Base-by-base conservation (phyloP, 2,329 filamentous ascomycete species). In the Fonsecaea pedrosoi region DNA sequence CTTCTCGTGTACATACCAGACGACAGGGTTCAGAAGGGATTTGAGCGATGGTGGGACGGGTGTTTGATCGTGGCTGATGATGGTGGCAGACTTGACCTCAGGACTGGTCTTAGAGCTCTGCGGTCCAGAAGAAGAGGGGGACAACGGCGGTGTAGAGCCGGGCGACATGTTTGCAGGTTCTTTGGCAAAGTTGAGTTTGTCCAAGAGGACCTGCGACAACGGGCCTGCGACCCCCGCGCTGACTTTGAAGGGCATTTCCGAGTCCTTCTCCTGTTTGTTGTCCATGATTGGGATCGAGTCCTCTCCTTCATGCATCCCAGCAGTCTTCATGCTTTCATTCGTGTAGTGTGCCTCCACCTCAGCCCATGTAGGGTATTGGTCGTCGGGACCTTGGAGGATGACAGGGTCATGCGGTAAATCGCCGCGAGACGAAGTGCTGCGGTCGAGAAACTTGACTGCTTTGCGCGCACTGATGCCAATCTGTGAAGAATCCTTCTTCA, bases 361-460 rank as follows among this genome's bases (percentile, higher is more conserved):
- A 35, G 75, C 73, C 81, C 81, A 84, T 53, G 73, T 78, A 35
- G 79, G 76, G 64, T 81, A 84, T 67, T 82, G 79, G 69, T 84
- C 82, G 74, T 79, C 80, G n/a, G 82, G 81, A 2, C 80, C 82
- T 73, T 84, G 82, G 9, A 84, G 76, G 40, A 77, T 73, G 32
- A 84, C 76, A 10, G 80, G 77, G 53, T 82, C 78, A 67, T 81
- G 74, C 9, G 78, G 69, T 21, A 79, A 76, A 58, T 78, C 78
- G 65, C 81, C 80, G 70, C 82, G 80, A 54, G 82, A 80, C 59
- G 81, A 81, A 42, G 82, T 82, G 45, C 81, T 79, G 62, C 81
- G 80, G 66, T 84, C 82, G 71, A 84, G 82, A 70, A 82, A 84
- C 64, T 82, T 82, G 67, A 84, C 80, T 10, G 82, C 80, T 74